These are phyloP conservation scores for Salvia sclarea DNA, from an alignment of 305 asterid genomes.

Conservation along the genomic window DNA sequence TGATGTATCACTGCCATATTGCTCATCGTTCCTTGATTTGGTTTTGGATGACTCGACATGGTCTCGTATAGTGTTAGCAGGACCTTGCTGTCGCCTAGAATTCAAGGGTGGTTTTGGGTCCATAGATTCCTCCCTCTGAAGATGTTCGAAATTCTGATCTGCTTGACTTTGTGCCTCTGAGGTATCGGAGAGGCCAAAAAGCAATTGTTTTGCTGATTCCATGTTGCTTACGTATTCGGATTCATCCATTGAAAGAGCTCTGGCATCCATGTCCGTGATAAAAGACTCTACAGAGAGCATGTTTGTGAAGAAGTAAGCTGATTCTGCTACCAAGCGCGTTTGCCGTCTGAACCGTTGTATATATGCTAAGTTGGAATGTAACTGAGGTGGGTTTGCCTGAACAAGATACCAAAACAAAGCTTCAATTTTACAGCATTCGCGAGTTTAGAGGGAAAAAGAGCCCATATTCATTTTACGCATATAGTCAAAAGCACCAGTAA, in stretches of 20 bases:
- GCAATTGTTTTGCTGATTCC: slow-evolving; percentile 73
- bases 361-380: slow-evolving; percentile 76
- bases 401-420: slow-evolving; percentile 29
- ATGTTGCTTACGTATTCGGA: slow-evolving; percentile 65
- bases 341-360: slow-evolving; percentile 82
- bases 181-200: slow-evolving; percentile 59
- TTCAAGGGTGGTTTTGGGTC: slow-evolving; percentile 37
- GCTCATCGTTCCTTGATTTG: slow-evolving; percentile 46
- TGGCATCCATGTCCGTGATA: slow-evolving; percentile 58
- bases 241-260: slow-evolving; percentile 82
- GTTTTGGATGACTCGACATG: slow-evolving; percentile 46
- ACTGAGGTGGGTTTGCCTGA: slow-evolving; percentile 91
- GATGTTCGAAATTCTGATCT: slow-evolving; percentile 40
- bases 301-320: slow-evolving; percentile 89
- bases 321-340: slow-evolving; percentile 70
- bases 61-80: slow-evolving; percentile 35
- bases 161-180: slow-evolving; percentile 46
- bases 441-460: neutral
- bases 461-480: neutral
- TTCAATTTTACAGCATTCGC: slow-evolving; percentile 10
- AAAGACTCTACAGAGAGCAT: slow-evolving; percentile 83
- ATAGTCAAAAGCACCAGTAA: neutral
- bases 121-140: slow-evolving; percentile 40
- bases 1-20: slow-evolving; percentile 38
- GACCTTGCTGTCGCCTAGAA: slow-evolving; percentile 37